Conservation (phyloP, 2,329 filamentous ascomycete species). For the Fusarium cyanostomum region DNA sequence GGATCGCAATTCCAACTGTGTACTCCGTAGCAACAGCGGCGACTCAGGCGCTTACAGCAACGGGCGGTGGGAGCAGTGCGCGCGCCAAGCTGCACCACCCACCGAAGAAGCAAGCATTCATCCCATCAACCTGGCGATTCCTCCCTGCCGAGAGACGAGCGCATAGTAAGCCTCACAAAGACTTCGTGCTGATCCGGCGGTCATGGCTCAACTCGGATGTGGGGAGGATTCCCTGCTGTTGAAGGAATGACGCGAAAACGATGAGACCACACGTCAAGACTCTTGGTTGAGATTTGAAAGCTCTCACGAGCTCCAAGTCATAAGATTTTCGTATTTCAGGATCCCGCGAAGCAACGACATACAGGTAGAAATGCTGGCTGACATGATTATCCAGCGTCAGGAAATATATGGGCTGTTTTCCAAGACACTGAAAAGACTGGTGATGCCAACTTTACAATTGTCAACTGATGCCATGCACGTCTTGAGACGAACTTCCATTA, state of each 20-base stretch:
- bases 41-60: conserved; percentile 37
- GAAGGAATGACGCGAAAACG: conserved; percentile 39
- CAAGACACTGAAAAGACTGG: conserved; percentile 2
- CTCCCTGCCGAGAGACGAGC: conserved; percentile 17
- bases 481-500: background rate
- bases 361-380: background rate
- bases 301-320: conserved; percentile 7
- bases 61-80: conserved; percentile 31
- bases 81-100: conserved; percentile 4
- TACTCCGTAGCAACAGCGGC: conserved; percentile 12
- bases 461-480: conserved; percentile 1
- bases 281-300: conserved; percentile 4
- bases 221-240: conserved; percentile 11
- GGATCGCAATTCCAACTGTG: conserved; percentile 1
- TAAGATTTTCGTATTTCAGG: background rate
- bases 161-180: conserved; percentile 20
- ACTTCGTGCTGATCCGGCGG: conserved; percentile 18
- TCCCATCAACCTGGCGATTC: conserved; percentile 1
- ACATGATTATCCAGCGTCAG: background rate
- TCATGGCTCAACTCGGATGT: conserved; percentile 1
- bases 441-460: background rate
- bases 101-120: background rate
- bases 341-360: background rate
- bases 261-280: conserved; percentile 37
- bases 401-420: conserved; percentile 22